Evolutionary conservation across 129 eudicot genomes (phyloP).

Genomic region (Pittosporum tobira): DNA sequence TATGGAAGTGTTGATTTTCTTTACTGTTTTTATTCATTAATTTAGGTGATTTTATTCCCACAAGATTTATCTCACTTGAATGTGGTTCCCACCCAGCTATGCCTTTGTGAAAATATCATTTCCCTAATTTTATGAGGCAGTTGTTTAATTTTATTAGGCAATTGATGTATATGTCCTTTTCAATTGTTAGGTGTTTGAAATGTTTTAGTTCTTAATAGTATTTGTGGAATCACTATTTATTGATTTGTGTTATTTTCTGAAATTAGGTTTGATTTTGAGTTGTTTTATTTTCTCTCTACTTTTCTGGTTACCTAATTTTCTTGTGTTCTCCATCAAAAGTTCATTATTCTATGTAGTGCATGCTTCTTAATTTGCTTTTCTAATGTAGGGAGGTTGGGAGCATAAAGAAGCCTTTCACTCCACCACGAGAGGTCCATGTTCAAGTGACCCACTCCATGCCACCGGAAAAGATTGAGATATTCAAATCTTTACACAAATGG

Average conservation of each 20-base stretch:
- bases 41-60: too few relatives aligned
- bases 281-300: too few relatives aligned
- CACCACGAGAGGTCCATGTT: conserved; percentile 37
- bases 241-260: not conserved
- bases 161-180: too few relatives aligned
- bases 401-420: conserved; percentile 25
- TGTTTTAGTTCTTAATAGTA: too few relatives aligned
- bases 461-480: conserved; percentile 33
- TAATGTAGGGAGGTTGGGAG: conserved; percentile 20
- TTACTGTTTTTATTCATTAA: too few relatives aligned
- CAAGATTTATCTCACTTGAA: too few relatives aligned
- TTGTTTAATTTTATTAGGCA: not conserved
- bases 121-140: too few relatives aligned
- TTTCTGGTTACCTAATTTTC: not conserved
- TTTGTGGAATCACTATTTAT: not conserved
- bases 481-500: conserved; percentile 33
- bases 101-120: too few relatives aligned
- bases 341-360: too few relatives aligned
- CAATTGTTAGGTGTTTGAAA: not conserved
- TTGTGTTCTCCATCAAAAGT: not conserved
- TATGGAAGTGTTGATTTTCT: too few relatives aligned
- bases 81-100: too few relatives aligned
- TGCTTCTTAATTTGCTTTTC: not conserved
- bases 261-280: conserved; percentile 4
- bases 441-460: conserved; percentile 45